Conservation (phyloP, 805 yeast genomes). For the Candida tammaniensis region DNA sequence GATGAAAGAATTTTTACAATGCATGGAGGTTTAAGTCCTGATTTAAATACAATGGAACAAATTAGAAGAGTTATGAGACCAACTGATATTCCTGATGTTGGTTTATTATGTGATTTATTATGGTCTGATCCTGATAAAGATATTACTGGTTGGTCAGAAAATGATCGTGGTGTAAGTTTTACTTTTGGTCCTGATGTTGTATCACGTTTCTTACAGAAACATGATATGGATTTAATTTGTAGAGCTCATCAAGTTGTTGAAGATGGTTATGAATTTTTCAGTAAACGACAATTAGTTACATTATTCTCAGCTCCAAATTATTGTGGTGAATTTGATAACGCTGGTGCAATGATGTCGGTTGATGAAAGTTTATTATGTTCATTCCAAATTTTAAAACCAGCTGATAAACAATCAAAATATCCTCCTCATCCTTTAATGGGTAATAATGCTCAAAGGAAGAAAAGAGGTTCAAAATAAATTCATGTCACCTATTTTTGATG, state of each 20-base stretch:
- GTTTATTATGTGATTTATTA: conserved; percentile 89
- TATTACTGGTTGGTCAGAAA: conserved; percentile 98
- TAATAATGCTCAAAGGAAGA: conserved; percentile 54
- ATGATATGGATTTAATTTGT: conserved; percentile 96
- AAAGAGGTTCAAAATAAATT: conserved; percentile 46
- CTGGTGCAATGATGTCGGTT: conserved; percentile 99
- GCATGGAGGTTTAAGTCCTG: conserved; percentile 99
- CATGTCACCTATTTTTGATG: neutral
- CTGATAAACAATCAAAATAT: conserved; percentile 85
- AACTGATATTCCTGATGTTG: conserved; percentile 98
- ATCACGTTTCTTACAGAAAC: conserved; percentile 91
- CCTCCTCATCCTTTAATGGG: conserved; percentile 34
- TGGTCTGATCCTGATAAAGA: conserved; percentile 99
- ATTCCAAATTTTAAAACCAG: conserved; percentile 95
- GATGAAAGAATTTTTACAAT: conserved; percentile 97
- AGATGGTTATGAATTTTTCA: conserved; percentile 97
- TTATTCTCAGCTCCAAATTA: conserved; percentile 96
- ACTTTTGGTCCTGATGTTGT: conserved; percentile 99
- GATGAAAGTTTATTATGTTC: conserved; percentile 95
- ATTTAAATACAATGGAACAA: conserved; percentile 96
- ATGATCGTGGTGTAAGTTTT: conserved; percentile 97
- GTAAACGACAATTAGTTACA: conserved; percentile 94
- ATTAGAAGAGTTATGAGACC: conserved; percentile 99
- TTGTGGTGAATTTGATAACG: conserved; percentile 98
- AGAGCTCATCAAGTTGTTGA: conserved; percentile 99